Base-by-base conservation (phyloP, 106 monocot species). In the Allium cepa region DNA sequence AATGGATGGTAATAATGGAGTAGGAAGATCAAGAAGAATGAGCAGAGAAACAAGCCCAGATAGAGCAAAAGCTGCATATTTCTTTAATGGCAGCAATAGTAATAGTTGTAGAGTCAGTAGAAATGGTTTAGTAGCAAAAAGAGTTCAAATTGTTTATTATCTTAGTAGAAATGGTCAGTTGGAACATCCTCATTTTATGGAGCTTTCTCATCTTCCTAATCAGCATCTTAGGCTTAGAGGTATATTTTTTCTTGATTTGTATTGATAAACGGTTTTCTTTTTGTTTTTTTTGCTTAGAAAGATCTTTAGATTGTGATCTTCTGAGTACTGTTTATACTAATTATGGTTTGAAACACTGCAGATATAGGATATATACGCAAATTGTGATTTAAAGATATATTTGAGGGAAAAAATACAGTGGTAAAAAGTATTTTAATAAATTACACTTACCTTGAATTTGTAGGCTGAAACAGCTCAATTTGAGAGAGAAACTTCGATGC, bases 121-220 rank as follows among this genome's bases (percentile, higher is more conserved):
- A 53, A 15, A 62, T 58, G 49, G 27, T 66, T 14, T 14, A 10
- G 7, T 53, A 8, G 53, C 72, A 26, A 84, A 72, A 70, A 94
- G 74, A 78, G 80, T 83, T 45, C 87, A 94, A 71, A 70, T 94
- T 47, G 68, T 94, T 17, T 94, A 94, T 69, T 94, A 90, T 76
- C 77, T 94, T 50, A 78, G 84, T 60, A 74, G 94, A 57, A 94
- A 94, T 70, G 94, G 94, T n/a, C 94, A 94, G 63, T 81, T 94
- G 46, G 94, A 94, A 68, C 94, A 94, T 66, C 94, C 94, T 8
- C 94, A 94, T 66, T 94, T 94, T 76, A 81, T 94, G 84, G 94
- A 94, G 80, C 75, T 94, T 69, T 55, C 90, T 47, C 84, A 77
- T 46, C 78, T 75, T 60, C 82, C 80, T 8, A 87, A 77, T 59